Percentiles rank a stretch among this genome's conserved stretches.
Conservation (phyloP, 2,329 filamentous ascomycete genomes). For the Dothideomycetes sp. region DNA sequence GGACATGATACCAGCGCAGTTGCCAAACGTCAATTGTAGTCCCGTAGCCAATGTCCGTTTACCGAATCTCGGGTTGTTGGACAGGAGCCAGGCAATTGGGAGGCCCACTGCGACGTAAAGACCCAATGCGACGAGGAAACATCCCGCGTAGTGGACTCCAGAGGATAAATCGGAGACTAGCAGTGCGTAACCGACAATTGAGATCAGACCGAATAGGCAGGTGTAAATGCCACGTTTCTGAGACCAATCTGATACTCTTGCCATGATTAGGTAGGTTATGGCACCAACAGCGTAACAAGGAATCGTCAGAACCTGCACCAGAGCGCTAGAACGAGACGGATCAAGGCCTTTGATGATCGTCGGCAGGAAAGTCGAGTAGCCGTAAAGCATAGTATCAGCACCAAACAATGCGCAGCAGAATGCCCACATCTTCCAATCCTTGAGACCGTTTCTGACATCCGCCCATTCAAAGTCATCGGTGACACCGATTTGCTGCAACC, state of each 20-base stretch:
- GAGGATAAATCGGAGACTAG: conserved; percentile 51
- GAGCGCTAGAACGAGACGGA: conserved; percentile 54
- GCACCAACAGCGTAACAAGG: conserved; percentile 69
- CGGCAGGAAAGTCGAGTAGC: conserved; percentile 68
- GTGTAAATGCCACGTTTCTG: conserved; percentile 59
- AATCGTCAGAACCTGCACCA: conserved; percentile 60
- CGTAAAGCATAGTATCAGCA: conserved; percentile 66
- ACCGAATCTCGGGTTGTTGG: conserved; percentile 64
- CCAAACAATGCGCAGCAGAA: conserved; percentile 53
- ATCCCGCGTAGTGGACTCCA: conserved; percentile 64
- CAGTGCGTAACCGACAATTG: conserved; percentile 45
- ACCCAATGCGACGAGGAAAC: conserved; percentile 65
- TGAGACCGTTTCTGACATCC: conserved; percentile 58
- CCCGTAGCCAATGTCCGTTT: conserved; percentile 66
- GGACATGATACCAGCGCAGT: conserved; percentile 60
- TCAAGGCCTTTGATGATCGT: conserved; percentile 68
- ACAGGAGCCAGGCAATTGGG: conserved; percentile 51
- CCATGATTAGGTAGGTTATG: conserved; percentile 56
- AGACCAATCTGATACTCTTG: conserved; percentile 57
- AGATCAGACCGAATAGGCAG: conserved; percentile 52
- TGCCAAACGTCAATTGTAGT: conserved; percentile 61
- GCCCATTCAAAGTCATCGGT: conserved; percentile 43
- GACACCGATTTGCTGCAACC: conserved; percentile 22
- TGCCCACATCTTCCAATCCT: conserved; percentile 53
- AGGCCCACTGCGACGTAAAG: conserved; percentile 54